These are phyloP conservation scores for Elongisporangium undulatum DNA, from an alignment of 352 stramenopile genomes.

Conservation along the genomic window DNA sequence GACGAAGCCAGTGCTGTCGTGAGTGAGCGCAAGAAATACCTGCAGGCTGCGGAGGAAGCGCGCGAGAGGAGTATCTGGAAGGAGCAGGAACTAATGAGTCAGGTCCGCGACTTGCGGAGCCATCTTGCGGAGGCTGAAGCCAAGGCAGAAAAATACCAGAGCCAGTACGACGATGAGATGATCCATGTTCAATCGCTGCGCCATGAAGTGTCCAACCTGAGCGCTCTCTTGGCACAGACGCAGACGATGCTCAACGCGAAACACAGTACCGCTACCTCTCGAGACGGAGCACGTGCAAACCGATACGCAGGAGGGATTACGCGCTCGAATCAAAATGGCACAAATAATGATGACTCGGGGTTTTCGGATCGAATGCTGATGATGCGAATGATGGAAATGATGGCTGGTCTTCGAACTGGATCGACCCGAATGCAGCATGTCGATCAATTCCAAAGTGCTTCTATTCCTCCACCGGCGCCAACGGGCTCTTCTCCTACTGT, in stretches of 20 bases:
- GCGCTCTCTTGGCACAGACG: constrained; percentile 52
- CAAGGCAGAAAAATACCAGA: constrained; percentile 47
- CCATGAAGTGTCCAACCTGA: constrained; percentile 62
- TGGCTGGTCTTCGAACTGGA: constrained; percentile 24
- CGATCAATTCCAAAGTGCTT: background rate
- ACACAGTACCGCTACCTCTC: constrained; percentile 8
- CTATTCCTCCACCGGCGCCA: background rate
- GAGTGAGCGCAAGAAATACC: constrained; percentile 42
- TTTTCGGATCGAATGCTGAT: constrained; percentile 35
- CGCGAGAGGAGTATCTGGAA: constrained; percentile 43
- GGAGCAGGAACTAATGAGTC: constrained; percentile 49
- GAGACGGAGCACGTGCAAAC: background rate
- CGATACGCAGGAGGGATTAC: background rate
- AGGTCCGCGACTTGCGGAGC: constrained; percentile 43
- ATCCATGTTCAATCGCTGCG: constrained; percentile 63
- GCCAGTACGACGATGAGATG: constrained; percentile 75
- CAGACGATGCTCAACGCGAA: constrained; percentile 47
- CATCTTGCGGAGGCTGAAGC: constrained; percentile 52
- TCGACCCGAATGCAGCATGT: background rate
- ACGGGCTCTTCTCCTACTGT: too few species aligned
- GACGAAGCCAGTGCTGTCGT: constrained; percentile 47
- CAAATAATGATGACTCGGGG: background rate
- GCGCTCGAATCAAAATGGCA: constrained; percentile 1
- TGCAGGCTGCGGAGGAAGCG: constrained; percentile 47
- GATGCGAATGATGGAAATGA: constrained; percentile 69